Percentiles rank a stretch among this genome's conserved stretches.
Conservation (phyloP, 2,329 filamentous ascomycete species). For the Xylaria sp. region DNA sequence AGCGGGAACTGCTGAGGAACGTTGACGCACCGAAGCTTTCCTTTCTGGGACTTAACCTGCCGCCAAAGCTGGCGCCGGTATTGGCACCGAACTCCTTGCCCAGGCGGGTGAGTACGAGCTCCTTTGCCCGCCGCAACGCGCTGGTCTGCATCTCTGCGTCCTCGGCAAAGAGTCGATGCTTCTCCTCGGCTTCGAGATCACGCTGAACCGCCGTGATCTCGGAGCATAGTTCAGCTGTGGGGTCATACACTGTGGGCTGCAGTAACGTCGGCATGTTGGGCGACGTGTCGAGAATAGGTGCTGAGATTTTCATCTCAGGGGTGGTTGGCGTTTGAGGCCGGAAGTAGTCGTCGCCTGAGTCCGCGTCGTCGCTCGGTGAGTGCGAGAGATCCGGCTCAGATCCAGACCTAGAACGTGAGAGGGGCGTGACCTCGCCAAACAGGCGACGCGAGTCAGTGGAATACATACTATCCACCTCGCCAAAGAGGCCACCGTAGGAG, state of each 20-base stretch:
- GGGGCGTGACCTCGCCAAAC: constrained; percentile 46
- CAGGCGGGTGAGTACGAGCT: constrained; percentile 68
- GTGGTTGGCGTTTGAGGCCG: constrained; percentile 46
- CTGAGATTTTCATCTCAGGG: constrained; percentile 53
- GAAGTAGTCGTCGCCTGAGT: constrained; percentile 48
- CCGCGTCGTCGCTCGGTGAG: constrained; percentile 46
- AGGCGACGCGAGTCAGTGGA: constrained; percentile 44
- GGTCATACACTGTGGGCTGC: constrained; percentile 67
- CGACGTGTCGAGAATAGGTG: constrained; percentile 60
- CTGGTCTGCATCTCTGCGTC: constrained; percentile 64
- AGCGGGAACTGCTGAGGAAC: constrained; percentile 51
- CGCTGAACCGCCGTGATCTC: constrained; percentile 68
- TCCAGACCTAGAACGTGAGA: constrained; percentile 39
- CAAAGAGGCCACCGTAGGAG: constrained; percentile 44
- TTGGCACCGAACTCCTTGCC: constrained; percentile 59
- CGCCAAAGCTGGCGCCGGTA: constrained; percentile 45
- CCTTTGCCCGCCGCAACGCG: constrained; percentile 67
- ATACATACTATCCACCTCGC: constrained; percentile 46
- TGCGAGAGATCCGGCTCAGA: constrained; percentile 48
- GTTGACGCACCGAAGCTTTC: constrained; percentile 46
- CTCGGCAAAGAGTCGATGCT: constrained; percentile 65
- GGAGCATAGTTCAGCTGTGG: constrained; percentile 53
- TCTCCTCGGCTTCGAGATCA: constrained; percentile 65
- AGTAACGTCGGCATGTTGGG: constrained; percentile 61
- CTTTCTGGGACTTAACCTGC: constrained; percentile 44